Evolutionary conservation across 352 stramenopile genomes (phyloP).

Genomic region (Globisporangium paroecandrum): DNA sequence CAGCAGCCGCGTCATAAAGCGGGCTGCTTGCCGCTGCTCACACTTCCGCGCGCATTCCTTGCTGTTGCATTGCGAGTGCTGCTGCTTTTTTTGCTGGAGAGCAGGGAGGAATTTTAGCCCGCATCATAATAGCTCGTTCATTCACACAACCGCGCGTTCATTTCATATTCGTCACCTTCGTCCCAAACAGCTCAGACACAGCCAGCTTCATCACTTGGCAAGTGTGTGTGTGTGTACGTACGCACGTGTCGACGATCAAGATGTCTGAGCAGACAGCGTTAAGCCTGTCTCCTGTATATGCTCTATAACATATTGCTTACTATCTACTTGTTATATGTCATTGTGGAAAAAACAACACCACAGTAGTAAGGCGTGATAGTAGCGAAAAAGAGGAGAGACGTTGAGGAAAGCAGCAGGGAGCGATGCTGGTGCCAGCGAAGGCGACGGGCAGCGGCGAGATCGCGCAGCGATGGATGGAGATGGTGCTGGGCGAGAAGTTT

Average conservation of each 20-base stretch:
- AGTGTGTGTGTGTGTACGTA: neutral
- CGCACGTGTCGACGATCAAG: neutral
- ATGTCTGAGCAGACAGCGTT: neutral
- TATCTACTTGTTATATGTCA: neutral
- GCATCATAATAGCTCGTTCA: no score
- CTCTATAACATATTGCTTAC: neutral
- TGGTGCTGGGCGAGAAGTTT: conserved; percentile 83
- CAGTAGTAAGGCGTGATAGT: neutral
- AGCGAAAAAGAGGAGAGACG: neutral
- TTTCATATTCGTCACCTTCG: no score
- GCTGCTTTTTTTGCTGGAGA: neutral
- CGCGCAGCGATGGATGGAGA: conserved; percentile 83
- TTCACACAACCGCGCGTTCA: no score
- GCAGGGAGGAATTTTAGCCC: neutral
- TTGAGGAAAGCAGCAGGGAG: neutral
- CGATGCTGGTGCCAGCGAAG: conserved; percentile 36
- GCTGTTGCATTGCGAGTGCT: neutral
- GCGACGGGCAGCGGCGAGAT: conserved; percentile 59
- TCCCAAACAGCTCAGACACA: no score
- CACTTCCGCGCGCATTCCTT: neutral
- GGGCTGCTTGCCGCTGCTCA: no score
- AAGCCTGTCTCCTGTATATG: neutral
- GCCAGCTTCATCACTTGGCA: neutral
- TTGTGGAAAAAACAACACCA: neutral
- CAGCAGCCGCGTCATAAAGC: neutral